Base-by-base conservation (phyloP, 2,329 filamentous ascomycete species). In the Fusarium luffae region DNA sequence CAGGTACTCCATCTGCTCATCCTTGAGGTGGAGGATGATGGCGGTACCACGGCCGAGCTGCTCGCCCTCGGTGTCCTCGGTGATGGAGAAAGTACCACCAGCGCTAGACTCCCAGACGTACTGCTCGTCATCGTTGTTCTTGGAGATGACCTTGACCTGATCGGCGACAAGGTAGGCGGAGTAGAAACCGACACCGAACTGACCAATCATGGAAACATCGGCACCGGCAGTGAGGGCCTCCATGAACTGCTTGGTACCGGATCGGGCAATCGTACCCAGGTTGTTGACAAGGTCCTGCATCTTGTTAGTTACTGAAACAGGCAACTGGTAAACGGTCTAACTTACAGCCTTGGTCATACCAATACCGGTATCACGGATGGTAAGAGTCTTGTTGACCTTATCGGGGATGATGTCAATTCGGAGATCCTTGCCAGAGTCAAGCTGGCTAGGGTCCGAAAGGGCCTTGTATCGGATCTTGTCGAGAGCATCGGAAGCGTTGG, bases 141-240 rank as follows among this genome's bases (percentile, higher is more conserved):
- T 99, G 79, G 96, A 98, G 83, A 97, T 80, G 82, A 99, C 94
- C 75, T 91, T 94, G 77, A 99, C 96, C 78, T 90, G 90, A 89
- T 99, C 96, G 82, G 96, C 96, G 76, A 99, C 96, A 66, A 99
- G 94, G 90, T 99, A 99, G 80, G 96, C 96, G 69, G 96, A 98
- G 91, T 99, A 99, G 93, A 99, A 99, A 92, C 96, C 96, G 79
- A 99, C 96, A 97, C 96, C 96, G 84, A 99, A 99, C 87, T 99
- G 96, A 81, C 96, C 96, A 83, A 99, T 99, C 96, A 99, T 98
- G 85, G 96, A 98, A 76, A 99, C 96, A 85, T 99, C 96, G 82
- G 96, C 96, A 88, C 96, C 96, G 74, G 96, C 96, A 77, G 94
- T 95, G 77, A 99, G 90, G 72, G 96, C 96, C 89, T 99, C 96